These are phyloP conservation scores for Boletus coccyginus DNA, from an alignment of 768 basidiomycete species.

Conservation along the genomic window DNA sequence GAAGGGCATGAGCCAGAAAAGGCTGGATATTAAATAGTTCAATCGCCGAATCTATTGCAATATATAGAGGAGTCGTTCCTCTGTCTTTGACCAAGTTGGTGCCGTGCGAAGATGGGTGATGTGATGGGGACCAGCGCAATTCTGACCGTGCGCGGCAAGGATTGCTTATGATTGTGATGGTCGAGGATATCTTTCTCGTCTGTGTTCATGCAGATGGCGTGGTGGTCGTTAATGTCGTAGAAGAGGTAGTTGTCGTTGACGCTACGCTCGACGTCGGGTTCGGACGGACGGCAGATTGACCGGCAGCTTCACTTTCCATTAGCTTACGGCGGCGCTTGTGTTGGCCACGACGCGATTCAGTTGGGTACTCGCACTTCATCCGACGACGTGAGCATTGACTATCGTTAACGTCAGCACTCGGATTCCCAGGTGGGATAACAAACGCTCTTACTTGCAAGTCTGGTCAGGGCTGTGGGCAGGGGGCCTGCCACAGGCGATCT, in stretches of 20 bases:
- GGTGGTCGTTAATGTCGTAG: conserved; percentile 22
- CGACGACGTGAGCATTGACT: conserved; percentile 49
- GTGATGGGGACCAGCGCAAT: conserved; percentile 6
- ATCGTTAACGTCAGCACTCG: conserved; percentile 18
- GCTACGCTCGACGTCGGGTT: conserved; percentile 17
- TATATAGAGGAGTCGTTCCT: conserved; percentile 24
- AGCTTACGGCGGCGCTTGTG: conserved; percentile 39
- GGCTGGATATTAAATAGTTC: conserved; percentile 25
- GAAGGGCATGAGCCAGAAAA: conserved; percentile 9
- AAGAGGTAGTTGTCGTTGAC: conserved; percentile 13
- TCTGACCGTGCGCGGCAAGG: conserved; percentile 10
- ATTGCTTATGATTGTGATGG: conserved; percentile 1
- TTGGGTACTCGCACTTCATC: conserved; percentile 47
- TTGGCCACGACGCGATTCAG: conserved; percentile 47
- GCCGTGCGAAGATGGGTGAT: conserved; percentile 7
- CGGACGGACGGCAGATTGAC: conserved; percentile 19
- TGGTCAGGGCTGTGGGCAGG: conserved; percentile 35
- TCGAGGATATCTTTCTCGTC: conserved; percentile 2
- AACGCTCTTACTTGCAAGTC: conserved; percentile 45
- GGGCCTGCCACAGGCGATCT: conserved; percentile 49
- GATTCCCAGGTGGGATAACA: conserved; percentile 2
- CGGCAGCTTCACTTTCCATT: conserved; percentile 23
- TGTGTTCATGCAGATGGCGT: conserved; percentile 20
- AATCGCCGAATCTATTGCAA: conserved; percentile 15
- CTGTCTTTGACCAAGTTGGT: conserved; percentile 9